Percentiles rank a stretch among this genome's conserved stretches.
Conservation (phyloP, 31 red algal genomes). For the Asparagopsis taxiformis region DNA sequence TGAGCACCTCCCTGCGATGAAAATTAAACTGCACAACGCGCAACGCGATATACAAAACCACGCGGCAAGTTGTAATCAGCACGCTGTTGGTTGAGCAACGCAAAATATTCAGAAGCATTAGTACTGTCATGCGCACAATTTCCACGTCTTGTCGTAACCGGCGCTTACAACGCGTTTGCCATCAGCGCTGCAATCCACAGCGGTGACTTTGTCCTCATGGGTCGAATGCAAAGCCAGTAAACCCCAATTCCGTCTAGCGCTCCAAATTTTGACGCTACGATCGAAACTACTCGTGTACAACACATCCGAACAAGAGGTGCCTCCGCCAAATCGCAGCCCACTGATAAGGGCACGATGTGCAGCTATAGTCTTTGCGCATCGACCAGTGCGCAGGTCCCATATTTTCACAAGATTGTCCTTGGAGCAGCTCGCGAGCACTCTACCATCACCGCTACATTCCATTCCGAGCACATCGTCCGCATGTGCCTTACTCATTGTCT, state of each 20-base stretch:
- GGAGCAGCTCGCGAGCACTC: constrained; percentile 40
- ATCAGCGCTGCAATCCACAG: constrained; percentile 43
- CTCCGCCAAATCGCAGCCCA: constrained; percentile 28
- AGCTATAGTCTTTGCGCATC: constrained; percentile 45
- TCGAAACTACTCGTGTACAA: constrained; percentile 68
- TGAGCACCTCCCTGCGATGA: too few relatives aligned
- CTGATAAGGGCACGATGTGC: constrained; percentile 68
- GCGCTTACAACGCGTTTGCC: constrained; percentile 39
- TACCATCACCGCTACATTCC: constrained; percentile 45
- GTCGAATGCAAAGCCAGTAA: constrained; percentile 40
- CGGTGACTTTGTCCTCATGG: constrained; percentile 78
- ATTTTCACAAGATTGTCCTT: constrained; percentile 71
- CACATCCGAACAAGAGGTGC: constrained; percentile 26
- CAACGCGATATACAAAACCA: too few relatives aligned
- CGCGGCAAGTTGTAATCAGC: too few relatives aligned
- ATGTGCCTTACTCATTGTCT: constrained; percentile 62
- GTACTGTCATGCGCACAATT: constrained; percentile 45
- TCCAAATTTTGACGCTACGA: constrained; percentile 67
- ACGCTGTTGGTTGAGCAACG: too few relatives aligned
- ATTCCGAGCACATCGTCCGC: constrained; percentile 40
- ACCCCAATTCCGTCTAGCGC: constrained; percentile 53
- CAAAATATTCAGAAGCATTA: too few relatives aligned
- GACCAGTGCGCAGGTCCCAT: constrained; percentile 64
- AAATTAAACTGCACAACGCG: too few relatives aligned
- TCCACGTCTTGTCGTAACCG: constrained; percentile 92